phyloP scores from a whole-genome alignment of 2,329 filamentous ascomycete genomes.

The Capronia coronata region DNA sequence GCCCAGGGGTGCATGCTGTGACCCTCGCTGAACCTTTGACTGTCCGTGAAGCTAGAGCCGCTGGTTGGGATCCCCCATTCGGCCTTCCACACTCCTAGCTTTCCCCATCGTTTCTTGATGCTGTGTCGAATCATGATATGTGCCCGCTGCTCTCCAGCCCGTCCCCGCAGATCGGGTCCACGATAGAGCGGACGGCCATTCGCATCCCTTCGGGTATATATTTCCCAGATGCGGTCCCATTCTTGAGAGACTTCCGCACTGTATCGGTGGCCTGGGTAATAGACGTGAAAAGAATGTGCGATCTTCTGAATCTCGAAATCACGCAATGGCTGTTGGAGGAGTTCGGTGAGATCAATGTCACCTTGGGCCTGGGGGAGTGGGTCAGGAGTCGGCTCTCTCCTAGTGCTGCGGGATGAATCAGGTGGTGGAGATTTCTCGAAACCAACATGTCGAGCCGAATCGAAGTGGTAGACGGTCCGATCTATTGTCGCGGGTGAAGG shows the following conservation, averaged over 20 bases:
- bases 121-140: slow-evolving; percentile 7
- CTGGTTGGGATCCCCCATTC: slow-evolving; percentile 8
- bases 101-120: slow-evolving; percentile 11
- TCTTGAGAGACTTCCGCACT: slow-evolving; percentile 2
- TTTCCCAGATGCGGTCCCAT: neutral
- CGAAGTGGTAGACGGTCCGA: slow-evolving; percentile 4
- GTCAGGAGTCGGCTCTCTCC: slow-evolving; percentile 2
- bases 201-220: neutral
- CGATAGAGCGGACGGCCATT: slow-evolving; percentile 9
- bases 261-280: neutral
- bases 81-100: slow-evolving; percentile 4
- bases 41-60: too few species aligned
- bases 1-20: neutral
- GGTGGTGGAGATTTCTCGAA: slow-evolving; percentile 6
- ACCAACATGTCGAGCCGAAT: slow-evolving; percentile 3
- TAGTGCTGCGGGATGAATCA: slow-evolving; percentile 3
- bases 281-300: neutral
- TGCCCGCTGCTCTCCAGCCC: slow-evolving; percentile 1
- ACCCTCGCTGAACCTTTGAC: neutral
- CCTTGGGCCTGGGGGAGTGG: neutral
- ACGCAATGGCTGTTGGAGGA: slow-evolving; percentile 8
- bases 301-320: slow-evolving; percentile 1
- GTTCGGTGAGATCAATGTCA: slow-evolving; percentile 4
- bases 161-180: slow-evolving; percentile 8
- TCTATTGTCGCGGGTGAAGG: neutral